Evolutionary conservation across 2,329 filamentous ascomycete species (phyloP), one percentile per base, ranked within the genome.

Genomic region (Fusarium coicis): DNA sequence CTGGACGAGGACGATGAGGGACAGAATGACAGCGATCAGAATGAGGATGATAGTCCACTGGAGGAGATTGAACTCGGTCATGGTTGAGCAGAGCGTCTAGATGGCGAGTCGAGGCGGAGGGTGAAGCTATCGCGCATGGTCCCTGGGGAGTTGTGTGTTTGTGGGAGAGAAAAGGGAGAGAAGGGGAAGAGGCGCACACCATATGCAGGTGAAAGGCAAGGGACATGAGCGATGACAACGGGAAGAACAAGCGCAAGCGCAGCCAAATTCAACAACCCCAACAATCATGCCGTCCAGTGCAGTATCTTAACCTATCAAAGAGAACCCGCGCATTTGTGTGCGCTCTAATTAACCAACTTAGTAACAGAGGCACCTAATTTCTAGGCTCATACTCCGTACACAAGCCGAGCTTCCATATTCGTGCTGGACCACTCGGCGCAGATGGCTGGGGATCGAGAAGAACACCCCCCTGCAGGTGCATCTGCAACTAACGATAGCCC

Each of bases 31-130:
- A 70, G 89, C 89, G 80, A 88, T 88, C 80, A 90, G 81, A 74
- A 88, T 84, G 67, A 91, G 84, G 78, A 90, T 83, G 74, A 89
- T 83, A 79, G 87, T 86, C 88, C 88, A 90, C 82, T 88, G 85
- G 66, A 87, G 83, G 77, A 83, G 83, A 76, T 84, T 83, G 74
- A 85, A 84, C 80, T 86, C 84, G 79, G 84, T 83, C 87, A 89
- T 89, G 79, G 76, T 81, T 79, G 70, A 78, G 77, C 72, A 70
- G 73, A 75, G 75, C 76, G 75, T 74, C 75, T 77, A 43, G 74
- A 76, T 70, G 74, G 69, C 74, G 70, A 63, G 69, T 73, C 68
- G 72, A 73, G 72, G 69, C 66, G 70, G 72, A 67, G 74, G 73
- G 74, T 70, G 75, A 77, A 58, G 74, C 76, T 75, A 76, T 77